These are phyloP conservation scores for Hortaea werneckii DNA, from an alignment of 2,329 filamentous ascomycete genomes.

Conservation along the genomic window DNA sequence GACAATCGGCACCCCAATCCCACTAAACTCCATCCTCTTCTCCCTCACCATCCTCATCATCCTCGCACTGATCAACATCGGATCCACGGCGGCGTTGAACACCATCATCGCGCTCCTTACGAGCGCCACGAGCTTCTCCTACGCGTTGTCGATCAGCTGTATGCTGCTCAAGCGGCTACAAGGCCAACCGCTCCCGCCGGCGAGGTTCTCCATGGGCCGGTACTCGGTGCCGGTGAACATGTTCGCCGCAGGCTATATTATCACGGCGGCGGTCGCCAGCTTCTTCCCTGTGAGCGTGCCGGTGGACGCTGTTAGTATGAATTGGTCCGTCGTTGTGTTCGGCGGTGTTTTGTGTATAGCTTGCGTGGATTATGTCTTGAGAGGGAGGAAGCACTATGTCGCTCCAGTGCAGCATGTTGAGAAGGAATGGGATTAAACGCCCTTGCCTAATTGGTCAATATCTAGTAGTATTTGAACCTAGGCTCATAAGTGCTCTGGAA, in stretches of 20 bases:
- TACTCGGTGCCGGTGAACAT: conserved; percentile 32
- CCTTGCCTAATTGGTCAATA: too few relatives aligned
- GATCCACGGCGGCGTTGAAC: conserved; percentile 30
- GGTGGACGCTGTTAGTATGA: conserved; percentile 22
- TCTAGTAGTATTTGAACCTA: too few relatives aligned
- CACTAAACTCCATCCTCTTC: conserved; percentile 15
- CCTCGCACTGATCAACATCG: conserved; percentile 17
- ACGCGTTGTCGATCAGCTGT: conserved; percentile 28
- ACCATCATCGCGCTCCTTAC: conserved; percentile 32
- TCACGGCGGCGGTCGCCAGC: conserved; percentile 37
- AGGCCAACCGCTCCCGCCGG: conserved; percentile 24
- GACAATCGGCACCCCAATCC: conserved; percentile 4
- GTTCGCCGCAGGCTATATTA: conserved; percentile 28
- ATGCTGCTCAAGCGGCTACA: conserved; percentile 27
- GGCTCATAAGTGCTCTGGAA: too few relatives aligned
- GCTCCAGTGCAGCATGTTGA: background rate
- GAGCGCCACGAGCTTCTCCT: conserved; percentile 31
- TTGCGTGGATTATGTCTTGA: background rate
- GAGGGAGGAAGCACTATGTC: background rate
- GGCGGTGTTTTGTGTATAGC: conserved; percentile 1
- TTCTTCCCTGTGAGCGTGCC: conserved; percentile 32
- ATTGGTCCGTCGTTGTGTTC: conserved; percentile 11
- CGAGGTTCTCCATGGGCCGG: conserved; percentile 30
- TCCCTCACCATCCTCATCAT: conserved; percentile 12
- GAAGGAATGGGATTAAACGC: conserved; percentile 11